These are phyloP conservation scores for Geotrichum ghanense DNA, from an alignment of 805 yeast species.

Conservation along the genomic window DNA sequence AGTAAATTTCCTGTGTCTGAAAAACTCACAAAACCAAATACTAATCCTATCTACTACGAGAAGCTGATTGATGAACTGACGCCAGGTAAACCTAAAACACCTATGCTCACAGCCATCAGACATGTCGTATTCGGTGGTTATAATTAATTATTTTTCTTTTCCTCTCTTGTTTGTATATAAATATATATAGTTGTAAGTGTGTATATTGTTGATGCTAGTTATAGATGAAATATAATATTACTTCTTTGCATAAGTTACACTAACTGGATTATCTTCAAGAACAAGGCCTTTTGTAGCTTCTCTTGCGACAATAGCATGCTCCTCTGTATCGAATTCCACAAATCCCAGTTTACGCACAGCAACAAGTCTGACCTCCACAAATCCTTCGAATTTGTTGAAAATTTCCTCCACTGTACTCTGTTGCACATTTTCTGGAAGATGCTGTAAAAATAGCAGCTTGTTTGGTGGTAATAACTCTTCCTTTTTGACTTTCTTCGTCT, in stretches of 20 bases:
- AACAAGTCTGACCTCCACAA: conserved; percentile 55
- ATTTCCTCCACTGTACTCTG: conserved; percentile 31
- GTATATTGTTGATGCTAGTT: background rate
- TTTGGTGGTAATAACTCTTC: conserved; percentile 45
- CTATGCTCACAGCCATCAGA: conserved; percentile 51
- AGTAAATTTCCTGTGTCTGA: conserved; percentile 27
- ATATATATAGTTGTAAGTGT: background rate
- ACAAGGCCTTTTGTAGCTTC: conserved; percentile 18
- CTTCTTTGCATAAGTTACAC: conserved; percentile 26
- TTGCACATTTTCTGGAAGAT: conserved; percentile 38
- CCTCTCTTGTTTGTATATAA: background rate
- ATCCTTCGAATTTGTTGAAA: conserved; percentile 48
- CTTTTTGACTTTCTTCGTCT: conserved; percentile 8
- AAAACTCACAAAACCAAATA: conserved; percentile 66
- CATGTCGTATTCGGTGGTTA: conserved; percentile 60
- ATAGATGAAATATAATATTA: conserved; percentile 6
- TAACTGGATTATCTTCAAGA: conserved; percentile 18
- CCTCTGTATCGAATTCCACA: conserved; percentile 58
- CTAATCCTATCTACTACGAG: conserved; percentile 69
- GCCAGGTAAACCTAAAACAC: conserved; percentile 58
- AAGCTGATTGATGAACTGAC: conserved; percentile 58
- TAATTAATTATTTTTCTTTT: conserved; percentile 8
- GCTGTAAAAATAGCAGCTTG: conserved; percentile 55
- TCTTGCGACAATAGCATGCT: conserved; percentile 36
- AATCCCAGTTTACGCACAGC: conserved; percentile 62